Percentiles rank a stretch among this genome's conserved stretches.
These are phyloP conservation scores for Jimgerdemannia flammicorona DNA, from an alignment of 192 early-diverging fungal genomes.

Conservation along the genomic window DNA sequence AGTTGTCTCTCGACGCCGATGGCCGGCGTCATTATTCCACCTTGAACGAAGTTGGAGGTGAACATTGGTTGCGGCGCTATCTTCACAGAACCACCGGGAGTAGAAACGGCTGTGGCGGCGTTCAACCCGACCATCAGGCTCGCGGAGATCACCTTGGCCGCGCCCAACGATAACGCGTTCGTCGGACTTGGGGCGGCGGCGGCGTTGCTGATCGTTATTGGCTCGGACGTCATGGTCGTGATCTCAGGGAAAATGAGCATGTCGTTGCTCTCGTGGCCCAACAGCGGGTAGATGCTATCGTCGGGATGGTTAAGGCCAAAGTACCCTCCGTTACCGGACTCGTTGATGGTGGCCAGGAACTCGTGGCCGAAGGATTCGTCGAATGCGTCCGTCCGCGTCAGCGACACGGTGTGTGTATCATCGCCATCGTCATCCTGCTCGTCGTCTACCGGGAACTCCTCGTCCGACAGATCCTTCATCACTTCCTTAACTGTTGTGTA, in stretches of 20 bases:
- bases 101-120: slow-evolving; percentile 25
- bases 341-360: too few relatives aligned
- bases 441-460: slow-evolving; percentile 44
- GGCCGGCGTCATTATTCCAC: slow-evolving; percentile 5
- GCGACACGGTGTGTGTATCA: slow-evolving; percentile 41
- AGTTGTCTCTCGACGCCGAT: slow-evolving; percentile 1
- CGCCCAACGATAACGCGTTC: slow-evolving; percentile 5
- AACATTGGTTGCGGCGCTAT: slow-evolving; percentile 15
- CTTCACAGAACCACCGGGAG: slow-evolving; percentile 23
- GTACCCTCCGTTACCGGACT: background rate
- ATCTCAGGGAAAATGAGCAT: too few relatives aligned
- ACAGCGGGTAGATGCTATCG: slow-evolving; percentile 29
- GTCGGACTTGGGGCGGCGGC: background rate
- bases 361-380: slow-evolving; percentile 41
- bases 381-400: slow-evolving; percentile 53
- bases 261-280: slow-evolving; percentile 28
- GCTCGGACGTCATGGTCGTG: too few relatives aligned
- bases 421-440: slow-evolving; percentile 24
- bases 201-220: too few relatives aligned
- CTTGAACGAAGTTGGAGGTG: too few relatives aligned
- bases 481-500: slow-evolving; percentile 50
- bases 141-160: slow-evolving; percentile 28
- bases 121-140: slow-evolving; percentile 33
- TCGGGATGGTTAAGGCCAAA: slow-evolving; percentile 34
- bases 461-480: slow-evolving; percentile 54